Base-by-base conservation (phyloP, 2,329 filamentous ascomycete species). In the Diaporthe citriasiana region DNA sequence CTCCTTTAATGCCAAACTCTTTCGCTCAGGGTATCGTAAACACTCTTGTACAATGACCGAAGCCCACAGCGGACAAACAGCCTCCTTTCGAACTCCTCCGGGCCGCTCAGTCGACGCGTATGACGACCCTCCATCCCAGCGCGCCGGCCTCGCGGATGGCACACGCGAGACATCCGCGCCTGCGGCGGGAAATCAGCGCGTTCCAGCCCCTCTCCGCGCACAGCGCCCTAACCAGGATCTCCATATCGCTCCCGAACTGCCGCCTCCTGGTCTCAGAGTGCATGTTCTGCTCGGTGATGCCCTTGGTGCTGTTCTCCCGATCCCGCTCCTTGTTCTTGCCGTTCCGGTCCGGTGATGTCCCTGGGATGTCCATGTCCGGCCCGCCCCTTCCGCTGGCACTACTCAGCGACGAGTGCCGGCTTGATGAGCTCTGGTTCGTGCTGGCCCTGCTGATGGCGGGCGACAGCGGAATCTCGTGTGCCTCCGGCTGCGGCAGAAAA, bases 121-220 rank as follows among this genome's bases (percentile, higher is more conserved):
- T 88, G n/a, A 94, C 87, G 35, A 94, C 88, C 77, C 89, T 89
- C 85, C 94, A 91, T 2, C 90, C 91, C 73, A 95, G 80, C 4
- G 92, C 93, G 7, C 91, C 90, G 0, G 93, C 93, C 84, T 96
- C 93, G 25, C 94, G 88, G 56, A 96, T 89, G 53, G 92, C 93
- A 82, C 94, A 96, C 4, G 89, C 89, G 47, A 95, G 82, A 79
- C 94, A 96, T 0, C 92, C 93, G 75, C 93, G 87, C 76, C 90
- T 89, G 51, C 88, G 86, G 69, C 92, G 87, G 75, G 92, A 93
- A 76, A 95, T 87, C 25, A 95, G 80, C 30, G 93, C 93, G 80
- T 95, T 93, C 87, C 92, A 92, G 3, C 93, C 93, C 77, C 89
- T 90, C 79, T 94, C 91, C 0, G 93, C 92, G 80, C 94, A 95